A percentile compares a stretch with the other conserved stretches of the same genome.
Evolutionary conservation across 345 rosid genomes (phyloP).

Genomic region (Populus alba): DNA sequence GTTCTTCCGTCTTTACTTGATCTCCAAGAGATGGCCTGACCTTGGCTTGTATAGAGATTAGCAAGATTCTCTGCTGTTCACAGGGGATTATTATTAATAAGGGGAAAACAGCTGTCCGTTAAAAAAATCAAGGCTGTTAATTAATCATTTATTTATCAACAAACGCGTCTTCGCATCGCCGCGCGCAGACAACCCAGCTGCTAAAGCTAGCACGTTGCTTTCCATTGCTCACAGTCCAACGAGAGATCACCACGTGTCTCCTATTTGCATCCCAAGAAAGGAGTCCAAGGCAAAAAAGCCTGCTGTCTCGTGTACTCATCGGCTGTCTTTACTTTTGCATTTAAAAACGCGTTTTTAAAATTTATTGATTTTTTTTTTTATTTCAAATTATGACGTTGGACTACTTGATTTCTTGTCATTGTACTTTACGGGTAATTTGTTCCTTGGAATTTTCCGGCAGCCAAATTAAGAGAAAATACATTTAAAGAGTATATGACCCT

Average conservation of each 20-base stretch:
- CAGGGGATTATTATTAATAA: not conserved
- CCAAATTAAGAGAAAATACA: not conserved
- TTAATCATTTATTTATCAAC: not conserved
- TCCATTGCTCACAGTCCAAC: not conserved
- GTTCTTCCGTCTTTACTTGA: not conserved
- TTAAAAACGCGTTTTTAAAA: too few species aligned
- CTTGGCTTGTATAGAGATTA: not conserved
- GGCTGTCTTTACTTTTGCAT: too few species aligned
- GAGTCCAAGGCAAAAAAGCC: not conserved
- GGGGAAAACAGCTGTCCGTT: not conserved
- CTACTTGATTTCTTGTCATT: not conserved
- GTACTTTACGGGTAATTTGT: not conserved
- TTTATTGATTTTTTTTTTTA: too few species aligned
- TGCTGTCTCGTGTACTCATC: not conserved
- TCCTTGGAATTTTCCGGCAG: not conserved
- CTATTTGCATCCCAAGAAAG: conserved; percentile 11
- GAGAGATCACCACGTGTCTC: not conserved
- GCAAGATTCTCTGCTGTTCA: not conserved
- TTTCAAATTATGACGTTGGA: not conserved
- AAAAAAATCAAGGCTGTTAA: not conserved
- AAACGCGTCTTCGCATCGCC: conserved; percentile 32
- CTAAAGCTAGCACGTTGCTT: not conserved
- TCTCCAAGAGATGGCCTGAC: not conserved
- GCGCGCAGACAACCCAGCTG: conserved; percentile 15
- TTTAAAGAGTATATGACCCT: not conserved